Conservation (phyloP, 768 basidiomycete genomes). For the Pleurotus eryngii region DNA sequence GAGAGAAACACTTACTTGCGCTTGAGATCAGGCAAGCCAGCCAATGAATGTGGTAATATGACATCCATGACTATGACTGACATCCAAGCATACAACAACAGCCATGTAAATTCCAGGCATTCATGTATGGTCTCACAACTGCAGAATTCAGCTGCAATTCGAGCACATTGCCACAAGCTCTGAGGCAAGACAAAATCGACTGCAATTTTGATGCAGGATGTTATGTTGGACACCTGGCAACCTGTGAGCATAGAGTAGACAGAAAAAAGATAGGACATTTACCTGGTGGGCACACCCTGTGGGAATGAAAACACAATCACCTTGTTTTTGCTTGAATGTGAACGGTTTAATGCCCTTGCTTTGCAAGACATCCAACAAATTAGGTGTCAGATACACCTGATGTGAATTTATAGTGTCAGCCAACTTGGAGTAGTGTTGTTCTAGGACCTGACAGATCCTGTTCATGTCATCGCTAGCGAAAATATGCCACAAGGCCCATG, state of each 20-base stretch:
- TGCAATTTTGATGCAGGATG: conserved; percentile 4
- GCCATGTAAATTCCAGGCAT: not conserved
- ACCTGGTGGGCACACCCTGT: conserved; percentile 70
- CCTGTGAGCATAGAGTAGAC: not conserved
- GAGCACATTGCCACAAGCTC: not conserved
- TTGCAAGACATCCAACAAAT: conserved; percentile 49
- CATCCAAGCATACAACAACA: not conserved
- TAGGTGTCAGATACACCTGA: conserved; percentile 15
- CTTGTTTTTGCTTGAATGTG: conserved; percentile 63
- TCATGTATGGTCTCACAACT: not conserved
- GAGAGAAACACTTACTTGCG: not conserved
- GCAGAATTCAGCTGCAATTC: not conserved
- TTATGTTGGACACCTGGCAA: conserved; percentile 2
- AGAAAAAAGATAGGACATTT: conserved; percentile 12
- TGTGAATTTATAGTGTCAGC: conserved; percentile 5
- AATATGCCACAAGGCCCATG: conserved; percentile 68
- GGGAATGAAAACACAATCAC: conserved; percentile 76
- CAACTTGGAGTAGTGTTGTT: not conserved
- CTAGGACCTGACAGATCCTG: conserved; percentile 54
- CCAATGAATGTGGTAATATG: not conserved
- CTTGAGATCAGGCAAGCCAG: not conserved
- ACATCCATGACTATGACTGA: not conserved
- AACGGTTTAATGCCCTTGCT: conserved; percentile 56
- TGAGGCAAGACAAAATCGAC: conserved; percentile 1
- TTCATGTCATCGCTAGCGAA: conserved; percentile 58